phyloP scores from a whole-genome alignment of 305 asterid genomes.

The Fraxinus nigra region DNA sequence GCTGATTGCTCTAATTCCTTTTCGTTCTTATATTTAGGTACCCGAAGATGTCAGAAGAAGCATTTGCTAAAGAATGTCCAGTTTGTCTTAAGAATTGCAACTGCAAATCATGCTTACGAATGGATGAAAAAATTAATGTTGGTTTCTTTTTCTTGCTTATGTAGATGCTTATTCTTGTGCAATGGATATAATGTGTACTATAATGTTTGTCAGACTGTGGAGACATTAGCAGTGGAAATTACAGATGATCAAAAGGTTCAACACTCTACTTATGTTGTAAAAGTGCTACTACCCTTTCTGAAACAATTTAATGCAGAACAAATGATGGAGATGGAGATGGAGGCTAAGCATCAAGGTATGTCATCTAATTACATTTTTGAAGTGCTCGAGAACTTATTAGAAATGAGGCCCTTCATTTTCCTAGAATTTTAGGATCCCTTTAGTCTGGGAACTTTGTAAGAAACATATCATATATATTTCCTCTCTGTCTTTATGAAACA shows the following conservation, averaged over 20 bases:
- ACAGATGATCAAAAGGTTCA: constrained; percentile 31
- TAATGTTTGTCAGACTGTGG: constrained; percentile 28
- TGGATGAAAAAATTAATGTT: constrained; percentile 44
- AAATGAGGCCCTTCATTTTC: neutral
- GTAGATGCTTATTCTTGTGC: constrained; percentile 13
- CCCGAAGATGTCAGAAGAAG: constrained; percentile 51
- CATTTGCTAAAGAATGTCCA: constrained; percentile 58
- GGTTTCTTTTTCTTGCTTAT: constrained; percentile 19
- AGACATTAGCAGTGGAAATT: constrained; percentile 18
- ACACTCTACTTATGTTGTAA: constrained; percentile 43
- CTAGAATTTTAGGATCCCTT: constrained; percentile 6
- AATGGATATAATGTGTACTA: constrained; percentile 13
- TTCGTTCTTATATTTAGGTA: constrained; percentile 42
- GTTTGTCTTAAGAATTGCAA: constrained; percentile 66
- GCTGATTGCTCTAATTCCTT: neutral
- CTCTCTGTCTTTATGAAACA: neutral
- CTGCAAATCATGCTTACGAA: constrained; percentile 64
- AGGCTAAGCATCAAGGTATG: constrained; percentile 51
- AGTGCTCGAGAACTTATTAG: neutral
- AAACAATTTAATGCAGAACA: constrained; percentile 49
- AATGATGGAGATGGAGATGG: constrained; percentile 42
- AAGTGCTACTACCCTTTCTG: constrained; percentile 48
- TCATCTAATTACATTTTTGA: neutral
- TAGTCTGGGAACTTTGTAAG: neutral
- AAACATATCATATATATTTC: neutral